Conservation (phyloP, 352 stramenopile genomes). For the Stramenopiles sp. region DNA sequence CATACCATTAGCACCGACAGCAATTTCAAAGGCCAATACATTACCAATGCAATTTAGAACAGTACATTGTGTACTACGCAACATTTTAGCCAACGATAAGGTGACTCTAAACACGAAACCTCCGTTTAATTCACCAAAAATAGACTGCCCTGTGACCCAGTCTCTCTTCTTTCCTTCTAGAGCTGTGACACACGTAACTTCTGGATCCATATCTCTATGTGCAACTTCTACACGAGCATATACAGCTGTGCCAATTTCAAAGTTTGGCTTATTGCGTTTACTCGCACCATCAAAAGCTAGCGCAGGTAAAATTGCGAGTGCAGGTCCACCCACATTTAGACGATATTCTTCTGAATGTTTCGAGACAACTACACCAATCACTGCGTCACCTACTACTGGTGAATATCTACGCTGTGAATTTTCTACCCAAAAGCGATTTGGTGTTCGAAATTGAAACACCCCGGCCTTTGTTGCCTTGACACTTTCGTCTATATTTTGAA, state of each 20-base stretch:
- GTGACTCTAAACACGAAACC: slow-evolving; percentile 39
- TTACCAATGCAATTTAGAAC: slow-evolving; percentile 41
- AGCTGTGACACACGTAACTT: slow-evolving; percentile 52
- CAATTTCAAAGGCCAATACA: slow-evolving; percentile 59
- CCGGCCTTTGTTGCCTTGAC: slow-evolving; percentile 34
- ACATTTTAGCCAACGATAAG: slow-evolving; percentile 27
- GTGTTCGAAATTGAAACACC: slow-evolving; percentile 33
- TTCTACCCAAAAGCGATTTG: slow-evolving; percentile 51
- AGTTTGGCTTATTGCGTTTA: slow-evolving; percentile 70
- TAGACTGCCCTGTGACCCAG: slow-evolving; percentile 85
- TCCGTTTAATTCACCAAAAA: slow-evolving; percentile 68
- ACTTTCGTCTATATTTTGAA: background rate
- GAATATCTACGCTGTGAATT: slow-evolving; percentile 40
- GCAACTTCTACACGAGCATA: slow-evolving; percentile 63
- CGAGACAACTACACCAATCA: slow-evolving; percentile 72
- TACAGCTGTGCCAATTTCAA: slow-evolving; percentile 50
- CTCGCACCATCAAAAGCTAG: slow-evolving; percentile 84
- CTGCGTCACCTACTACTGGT: slow-evolving; percentile 34
- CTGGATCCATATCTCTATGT: slow-evolving; percentile 44
- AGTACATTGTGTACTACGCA: slow-evolving; percentile 21
- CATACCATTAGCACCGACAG: slow-evolving; percentile 66
- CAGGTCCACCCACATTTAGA: slow-evolving; percentile 55
- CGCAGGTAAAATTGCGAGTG: slow-evolving; percentile 25
- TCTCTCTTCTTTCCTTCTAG: slow-evolving; percentile 55
- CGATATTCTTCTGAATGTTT: slow-evolving; percentile 59